phyloP scores from a whole-genome alignment of 2,329 filamentous ascomycete genomes.

The Rasamsonia emersonii region DNA sequence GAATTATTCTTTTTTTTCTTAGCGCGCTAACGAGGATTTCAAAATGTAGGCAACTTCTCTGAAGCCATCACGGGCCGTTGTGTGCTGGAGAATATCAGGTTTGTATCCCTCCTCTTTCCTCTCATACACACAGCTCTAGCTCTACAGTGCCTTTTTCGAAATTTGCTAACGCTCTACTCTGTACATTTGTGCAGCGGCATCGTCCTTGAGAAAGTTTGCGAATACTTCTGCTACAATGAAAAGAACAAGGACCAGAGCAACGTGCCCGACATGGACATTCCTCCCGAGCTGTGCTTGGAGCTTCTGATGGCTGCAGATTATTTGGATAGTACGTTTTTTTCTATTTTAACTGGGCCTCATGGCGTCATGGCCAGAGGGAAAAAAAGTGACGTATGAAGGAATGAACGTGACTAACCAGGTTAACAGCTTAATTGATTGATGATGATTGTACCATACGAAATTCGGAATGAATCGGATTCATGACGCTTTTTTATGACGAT shows the following conservation, averaged over 20 bases:
- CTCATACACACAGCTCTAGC: neutral
- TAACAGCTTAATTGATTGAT: neutral
- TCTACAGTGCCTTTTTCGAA: neutral
- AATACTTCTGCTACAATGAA: conserved; percentile 62
- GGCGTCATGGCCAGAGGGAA: no score
- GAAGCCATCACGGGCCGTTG: conserved; percentile 52
- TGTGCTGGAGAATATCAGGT: conserved; percentile 54
- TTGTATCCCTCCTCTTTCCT: conserved; percentile 11
- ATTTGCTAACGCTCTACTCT: neutral
- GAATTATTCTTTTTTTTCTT: no score
- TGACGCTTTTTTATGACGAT: no score
- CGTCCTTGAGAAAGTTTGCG: conserved; percentile 60
- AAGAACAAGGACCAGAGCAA: conserved; percentile 53
- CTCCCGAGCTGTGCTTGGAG: conserved; percentile 56
- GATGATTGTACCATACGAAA: no score
- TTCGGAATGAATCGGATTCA: no score
- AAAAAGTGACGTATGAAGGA: neutral
- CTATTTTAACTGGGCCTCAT: no score
- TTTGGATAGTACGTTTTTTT: conserved; percentile 38
- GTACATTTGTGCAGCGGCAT: conserved; percentile 39
- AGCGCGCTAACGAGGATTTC: no score
- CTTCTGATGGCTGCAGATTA: conserved; percentile 61
- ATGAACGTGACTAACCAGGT: neutral
- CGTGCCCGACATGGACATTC: conserved; percentile 59
- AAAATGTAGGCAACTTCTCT: conserved; percentile 47